Conservation (phyloP, 1,284 basidiomycete species). For the Cerioporus squamosus region DNA sequence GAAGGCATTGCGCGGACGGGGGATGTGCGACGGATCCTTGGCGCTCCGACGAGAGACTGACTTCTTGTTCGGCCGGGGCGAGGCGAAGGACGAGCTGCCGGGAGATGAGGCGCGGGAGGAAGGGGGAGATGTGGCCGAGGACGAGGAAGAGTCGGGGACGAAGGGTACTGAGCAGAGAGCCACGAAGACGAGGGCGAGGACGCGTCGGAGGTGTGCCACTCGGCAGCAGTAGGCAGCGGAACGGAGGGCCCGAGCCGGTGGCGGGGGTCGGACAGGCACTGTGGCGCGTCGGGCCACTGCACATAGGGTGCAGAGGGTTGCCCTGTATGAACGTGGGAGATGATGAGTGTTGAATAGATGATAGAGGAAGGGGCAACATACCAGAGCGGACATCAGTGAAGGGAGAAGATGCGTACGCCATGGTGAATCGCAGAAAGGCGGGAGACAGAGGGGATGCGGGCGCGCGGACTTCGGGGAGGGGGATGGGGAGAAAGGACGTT, state of each 20-base stretch:
- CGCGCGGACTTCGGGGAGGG: neutral
- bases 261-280: neutral
- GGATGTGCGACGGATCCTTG: constrained; percentile 57
- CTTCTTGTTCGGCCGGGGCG: constrained; percentile 3
- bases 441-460: neutral
- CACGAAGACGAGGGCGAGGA: neutral
- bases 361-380: neutral
- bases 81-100: neutral
- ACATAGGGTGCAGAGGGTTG: neutral
- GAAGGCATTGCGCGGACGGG: constrained; percentile 86
- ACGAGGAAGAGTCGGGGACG: neutral
- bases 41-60: constrained; percentile 9
- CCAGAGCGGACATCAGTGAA: neutral
- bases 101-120: constrained; percentile 7
- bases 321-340: neutral
- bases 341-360: neutral
- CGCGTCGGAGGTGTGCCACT: constrained; percentile 1
- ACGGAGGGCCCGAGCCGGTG: neutral
- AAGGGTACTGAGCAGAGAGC: neutral
- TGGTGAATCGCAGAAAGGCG: neutral
- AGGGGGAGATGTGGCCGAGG: neutral
- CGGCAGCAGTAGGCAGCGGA: neutral
- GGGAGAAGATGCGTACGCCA: neutral
- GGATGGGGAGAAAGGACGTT: constrained; percentile 5
- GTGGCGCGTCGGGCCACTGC: neutral